Evolutionary conservation across 257 asterid genomes (phyloP).

Genomic region (Nemophila menziesii): DNA sequence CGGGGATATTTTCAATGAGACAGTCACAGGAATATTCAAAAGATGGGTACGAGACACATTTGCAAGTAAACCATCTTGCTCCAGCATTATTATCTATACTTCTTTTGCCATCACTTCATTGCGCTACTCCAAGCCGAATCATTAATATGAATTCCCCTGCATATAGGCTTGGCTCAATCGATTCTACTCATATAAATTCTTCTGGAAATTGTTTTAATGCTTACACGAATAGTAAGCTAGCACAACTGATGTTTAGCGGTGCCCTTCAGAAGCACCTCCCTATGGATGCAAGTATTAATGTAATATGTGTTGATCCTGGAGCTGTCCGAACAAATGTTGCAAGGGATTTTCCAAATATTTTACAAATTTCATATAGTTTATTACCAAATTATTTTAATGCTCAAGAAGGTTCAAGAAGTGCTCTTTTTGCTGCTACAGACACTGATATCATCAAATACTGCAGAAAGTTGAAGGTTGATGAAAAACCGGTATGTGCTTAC

Average conservation of each 20-base stretch:
- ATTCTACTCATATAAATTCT: not conserved
- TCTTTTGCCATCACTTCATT: not conserved
- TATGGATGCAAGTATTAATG: no score
- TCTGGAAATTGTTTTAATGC: not conserved
- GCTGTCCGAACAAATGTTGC: constrained; percentile 4
- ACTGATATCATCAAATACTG: constrained; percentile 4
- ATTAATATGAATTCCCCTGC: not conserved
- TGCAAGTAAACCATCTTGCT: no score
- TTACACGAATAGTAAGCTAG: constrained; percentile 1
- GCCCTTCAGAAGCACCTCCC: not conserved
- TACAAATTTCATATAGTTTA: constrained; percentile 5
- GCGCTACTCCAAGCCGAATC: not conserved
- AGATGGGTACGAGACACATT: not conserved
- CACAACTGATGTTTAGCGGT: not conserved
- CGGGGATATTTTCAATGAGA: constrained; percentile 69
- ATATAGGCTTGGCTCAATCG: not conserved
- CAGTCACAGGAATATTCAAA: not conserved
- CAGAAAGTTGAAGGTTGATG: constrained; percentile 6
- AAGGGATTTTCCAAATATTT: constrained; percentile 11
- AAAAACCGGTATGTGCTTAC: constrained; percentile 10
- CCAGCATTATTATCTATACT: not conserved
- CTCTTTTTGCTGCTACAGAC: constrained; percentile 17
- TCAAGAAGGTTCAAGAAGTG: constrained; percentile 18
- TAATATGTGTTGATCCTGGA: no score
- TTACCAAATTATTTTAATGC: constrained; percentile 11